Percentiles rank a stretch among this genome's conserved stretches.
These are phyloP conservation scores for Ogataea corticis DNA, from an alignment of 805 yeast species.

Conservation along the genomic window DNA sequence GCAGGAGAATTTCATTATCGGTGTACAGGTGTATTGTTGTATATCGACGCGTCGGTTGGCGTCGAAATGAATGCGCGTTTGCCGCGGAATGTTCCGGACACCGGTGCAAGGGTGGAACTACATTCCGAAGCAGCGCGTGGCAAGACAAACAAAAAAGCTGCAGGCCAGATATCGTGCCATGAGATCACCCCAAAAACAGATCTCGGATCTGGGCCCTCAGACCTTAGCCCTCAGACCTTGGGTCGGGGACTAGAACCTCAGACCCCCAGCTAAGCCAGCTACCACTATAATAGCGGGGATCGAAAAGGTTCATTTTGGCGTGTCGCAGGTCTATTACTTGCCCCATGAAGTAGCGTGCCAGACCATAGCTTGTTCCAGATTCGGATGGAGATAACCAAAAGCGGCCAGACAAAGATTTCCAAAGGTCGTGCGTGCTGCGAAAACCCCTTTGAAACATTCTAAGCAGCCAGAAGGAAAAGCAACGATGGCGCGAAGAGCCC, in stretches of 20 bases:
- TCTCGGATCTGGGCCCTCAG: neutral
- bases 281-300: no score
- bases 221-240: no score
- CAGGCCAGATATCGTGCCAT: neutral
- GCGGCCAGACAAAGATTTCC: slow-evolving; percentile 1
- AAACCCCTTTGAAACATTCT: slow-evolving; percentile 4
- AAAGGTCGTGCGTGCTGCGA: slow-evolving; percentile 4
- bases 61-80: neutral
- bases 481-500: neutral
- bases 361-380: neutral
- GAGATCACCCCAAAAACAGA: neutral
- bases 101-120: neutral
- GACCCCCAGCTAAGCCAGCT: no score
- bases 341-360: neutral
- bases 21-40: slow-evolving; percentile 1
- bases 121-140: neutral
- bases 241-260: no score
- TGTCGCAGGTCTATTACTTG: neutral
- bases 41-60: slow-evolving; percentile 1
- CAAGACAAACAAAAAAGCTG: no score
- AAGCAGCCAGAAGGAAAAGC: neutral
- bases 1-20: neutral
- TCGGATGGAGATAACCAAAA: neutral
- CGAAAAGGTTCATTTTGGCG: neutral
- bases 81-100: slow-evolving; percentile 2